Evolutionary conservation across 2,329 filamentous ascomycete genomes (phyloP).

Genomic region (Fusarium sp.): DNA sequence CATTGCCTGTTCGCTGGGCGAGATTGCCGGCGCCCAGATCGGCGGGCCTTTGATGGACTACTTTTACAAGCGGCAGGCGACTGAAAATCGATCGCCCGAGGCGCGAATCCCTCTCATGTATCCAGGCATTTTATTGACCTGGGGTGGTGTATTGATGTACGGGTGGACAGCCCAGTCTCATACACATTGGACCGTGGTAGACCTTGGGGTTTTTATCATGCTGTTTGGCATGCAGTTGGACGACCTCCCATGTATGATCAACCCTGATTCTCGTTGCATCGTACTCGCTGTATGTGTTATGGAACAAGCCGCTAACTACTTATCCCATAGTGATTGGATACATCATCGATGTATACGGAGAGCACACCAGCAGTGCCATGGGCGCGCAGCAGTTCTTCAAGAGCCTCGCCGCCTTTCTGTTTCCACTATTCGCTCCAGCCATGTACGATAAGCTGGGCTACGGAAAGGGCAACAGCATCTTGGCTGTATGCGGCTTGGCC

Average conservation of each 20-base stretch:
- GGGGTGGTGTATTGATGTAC: slow-evolving; percentile 58
- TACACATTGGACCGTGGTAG: slow-evolving; percentile 58
- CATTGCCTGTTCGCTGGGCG: slow-evolving; percentile 74
- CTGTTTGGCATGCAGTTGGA: slow-evolving; percentile 53
- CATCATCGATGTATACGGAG: slow-evolving; percentile 62
- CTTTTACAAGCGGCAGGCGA: slow-evolving; percentile 48
- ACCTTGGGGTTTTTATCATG: slow-evolving; percentile 54
- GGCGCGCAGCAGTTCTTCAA: slow-evolving; percentile 63
- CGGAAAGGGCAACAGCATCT: slow-evolving; percentile 57
- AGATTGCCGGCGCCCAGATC: slow-evolving; percentile 69
- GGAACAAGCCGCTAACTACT: no score
- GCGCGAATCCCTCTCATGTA: slow-evolving; percentile 47
- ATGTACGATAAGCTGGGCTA: slow-evolving; percentile 57
- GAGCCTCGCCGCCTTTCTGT: slow-evolving; percentile 64
- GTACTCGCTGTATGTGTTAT: no score
- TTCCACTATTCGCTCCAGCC: slow-evolving; percentile 64
- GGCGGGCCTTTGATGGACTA: slow-evolving; percentile 61
- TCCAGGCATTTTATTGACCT: slow-evolving; percentile 61
- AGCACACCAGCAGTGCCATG: slow-evolving; percentile 63
- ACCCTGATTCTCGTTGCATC: no score
- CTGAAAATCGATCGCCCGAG: slow-evolving; percentile 39
- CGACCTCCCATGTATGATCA: slow-evolving; percentile 51
- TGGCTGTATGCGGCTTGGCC: slow-evolving; percentile 57
- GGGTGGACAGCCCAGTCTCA: slow-evolving; percentile 60
- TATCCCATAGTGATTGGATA: slow-evolving; percentile 44